Evolutionary conservation across 495 filamentous ascomycete species (phyloP), one percentile per base, ranked within the genome.

Genomic region (Massariosphaeria phaeospora): DNA sequence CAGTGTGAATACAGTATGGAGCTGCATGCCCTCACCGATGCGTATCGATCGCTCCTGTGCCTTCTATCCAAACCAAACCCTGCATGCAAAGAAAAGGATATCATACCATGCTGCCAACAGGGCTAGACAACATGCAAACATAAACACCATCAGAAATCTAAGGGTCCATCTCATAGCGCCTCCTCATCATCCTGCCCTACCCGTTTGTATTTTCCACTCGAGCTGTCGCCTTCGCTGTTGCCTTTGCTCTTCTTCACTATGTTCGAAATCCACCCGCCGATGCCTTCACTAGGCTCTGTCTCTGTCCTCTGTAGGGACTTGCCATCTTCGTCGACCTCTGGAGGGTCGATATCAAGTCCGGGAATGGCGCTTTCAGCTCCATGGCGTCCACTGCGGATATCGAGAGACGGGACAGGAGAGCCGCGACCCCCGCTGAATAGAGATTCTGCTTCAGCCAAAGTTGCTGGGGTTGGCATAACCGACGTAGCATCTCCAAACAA

Each of bases 401-500:
- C 85, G 46, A 93, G 79, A 0, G 82, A 87, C 12, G 87, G 83
- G 1, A 90, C 81, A 21, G 89, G 90, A 9, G 91, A 95, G 24
- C 74, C 73, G 20, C 77, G 74, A 33, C 72, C 72, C 33, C 72
- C 72, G 57, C 80, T 77, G 65, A 91, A 79, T 11, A 94, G 73
- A 18, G 87, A 88, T 13, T 84, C 86, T 8, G 81, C 79, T 67
- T 95, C 89, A 12, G 74, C 77, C 9, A 85, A 75, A 10, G 82
- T 82, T 15, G 77, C 72, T 9, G 84, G 85, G 0, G 84, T 88
- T 2, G 84, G 82, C 76, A 85, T 82, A n/a, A 78, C 76, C 5
- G 83, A 86, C 9, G 86, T 89, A 27, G 89, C 85, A 70, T 96
- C 91, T 38, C 91, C 91, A 64, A 96, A 96, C 9, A 96, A 71